phyloP scores from a whole-genome alignment of 331 rosid genomes.

The Telfairia occidentalis region DNA sequence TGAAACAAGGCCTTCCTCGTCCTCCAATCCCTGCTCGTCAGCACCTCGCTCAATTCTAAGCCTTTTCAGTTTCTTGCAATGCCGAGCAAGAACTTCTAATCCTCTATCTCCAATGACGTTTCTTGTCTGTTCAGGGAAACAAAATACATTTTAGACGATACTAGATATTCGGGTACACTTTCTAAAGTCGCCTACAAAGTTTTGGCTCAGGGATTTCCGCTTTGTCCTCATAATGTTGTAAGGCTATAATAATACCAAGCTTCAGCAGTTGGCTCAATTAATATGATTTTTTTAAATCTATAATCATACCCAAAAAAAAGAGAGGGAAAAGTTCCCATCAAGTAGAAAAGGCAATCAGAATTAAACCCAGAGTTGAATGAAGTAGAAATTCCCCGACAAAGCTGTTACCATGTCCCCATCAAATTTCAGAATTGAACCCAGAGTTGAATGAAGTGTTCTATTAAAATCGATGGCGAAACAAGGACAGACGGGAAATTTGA shows the following conservation, averaged over 20 bases:
- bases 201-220: background rate
- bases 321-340: background rate
- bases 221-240: background rate
- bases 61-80: slow-evolving; percentile 66
- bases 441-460: background rate
- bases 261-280: background rate
- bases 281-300: background rate
- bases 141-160: background rate
- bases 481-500: background rate
- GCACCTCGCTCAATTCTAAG: slow-evolving; percentile 89
- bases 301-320: background rate
- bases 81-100: slow-evolving; percentile 65
- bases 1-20: slow-evolving; percentile 77
- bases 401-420: background rate
- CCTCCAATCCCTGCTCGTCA: slow-evolving; percentile 83
- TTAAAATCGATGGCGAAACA: background rate
- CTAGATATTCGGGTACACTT: background rate
- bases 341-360: background rate
- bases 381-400: background rate
- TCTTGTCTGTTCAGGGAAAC: slow-evolving; percentile 58
- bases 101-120: slow-evolving; percentile 96
- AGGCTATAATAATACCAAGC: background rate
- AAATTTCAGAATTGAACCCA: background rate
- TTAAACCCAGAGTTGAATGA: background rate
- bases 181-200: background rate